Base-by-base conservation (phyloP, 306 rosid species). In the Corylus avellana region DNA sequence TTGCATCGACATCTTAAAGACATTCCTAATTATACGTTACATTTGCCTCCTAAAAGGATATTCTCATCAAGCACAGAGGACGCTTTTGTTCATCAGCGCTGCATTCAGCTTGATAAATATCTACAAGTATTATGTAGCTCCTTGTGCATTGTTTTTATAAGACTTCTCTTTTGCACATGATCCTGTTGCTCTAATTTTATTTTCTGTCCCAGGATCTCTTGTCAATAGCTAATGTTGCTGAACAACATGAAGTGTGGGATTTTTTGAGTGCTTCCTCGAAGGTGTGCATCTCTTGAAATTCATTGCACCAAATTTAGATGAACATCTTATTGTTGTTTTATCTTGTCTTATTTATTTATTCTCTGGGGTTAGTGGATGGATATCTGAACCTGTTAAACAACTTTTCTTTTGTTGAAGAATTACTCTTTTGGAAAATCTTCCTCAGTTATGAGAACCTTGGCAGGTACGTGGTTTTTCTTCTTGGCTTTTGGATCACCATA, bases 31-130 rank as follows among this genome's bases (percentile, higher is more conserved):
- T 93, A 93, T 78, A 91, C 90, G 14, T 84, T 96, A 53, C 92
- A 91, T 77, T 82, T 96, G 81, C 99, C 99, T 63, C 99, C 99
- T 76, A 96, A 96, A 86, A 88, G 99, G 81, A 96, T 96, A 89
- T 96, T 96, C 87, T 93, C 99, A 42, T 96, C 99, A 81, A 96
- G 88, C 89, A 96, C 99, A 46, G 99, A 96, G 86, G 99, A 96
- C 73, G 81, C 99, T 82, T 96, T 96, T 88, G 99, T 96, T 82
- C 98, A 91, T 86, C 94, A 89, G 85, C 93, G 98, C n/a, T 93
- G 99, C 90, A 86, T 93, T 82, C 99, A 89, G 80, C 97, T 96
- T 53, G 98, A 93, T 82, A 96, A 83, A 89, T 96, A 91, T 91
- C 95, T 96, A 83, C 97, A 85, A 88, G 99, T 96, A 76, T 72